These are phyloP conservation scores for Corynascus novoguineensis DNA, from an alignment of 495 filamentous ascomycete genomes.

Conservation along the genomic window DNA sequence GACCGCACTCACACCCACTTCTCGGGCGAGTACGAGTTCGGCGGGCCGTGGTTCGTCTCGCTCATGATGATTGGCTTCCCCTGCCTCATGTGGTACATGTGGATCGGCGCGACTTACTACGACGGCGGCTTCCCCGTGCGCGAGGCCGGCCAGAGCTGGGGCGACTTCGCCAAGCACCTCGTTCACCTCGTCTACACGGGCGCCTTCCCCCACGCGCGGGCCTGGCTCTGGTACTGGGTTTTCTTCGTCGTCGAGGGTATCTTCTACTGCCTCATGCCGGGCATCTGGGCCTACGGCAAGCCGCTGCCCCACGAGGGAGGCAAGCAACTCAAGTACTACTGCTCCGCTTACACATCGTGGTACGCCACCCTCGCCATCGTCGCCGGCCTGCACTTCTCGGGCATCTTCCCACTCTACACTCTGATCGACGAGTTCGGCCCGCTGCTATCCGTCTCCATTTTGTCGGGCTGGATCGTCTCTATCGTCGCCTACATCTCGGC, in stretches of 20 bases:
- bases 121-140: conserved; percentile 71
- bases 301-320: conserved; percentile 75
- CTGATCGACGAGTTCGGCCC: conserved; percentile 94
- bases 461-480: conserved; percentile 75
- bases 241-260: conserved; percentile 80
- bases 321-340: conserved; percentile 86
- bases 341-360: conserved; percentile 80
- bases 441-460: conserved; percentile 81
- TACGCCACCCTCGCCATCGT: conserved; percentile 74
- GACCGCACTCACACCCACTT: conserved; percentile 78
- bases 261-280: conserved; percentile 78
- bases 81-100: conserved; percentile 96
- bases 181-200: conserved; percentile 66
- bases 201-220: conserved; percentile 71
- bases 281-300: conserved; percentile 77
- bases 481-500: conserved; percentile 82
- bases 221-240: conserved; percentile 89
- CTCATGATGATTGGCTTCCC: conserved; percentile 92
- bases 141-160: conserved; percentile 55
- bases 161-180: conserved; percentile 64
- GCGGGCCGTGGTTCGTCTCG: conserved; percentile 68
- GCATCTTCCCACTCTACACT: conserved; percentile 84
- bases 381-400: conserved; percentile 65
- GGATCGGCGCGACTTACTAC: conserved; percentile 91
- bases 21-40: conserved; percentile 82